A percentile compares a stretch with the other conserved stretches of the same genome.
Conservation (phyloP, 2,329 filamentous ascomycete genomes). For the Colletotrichum incanum region DNA sequence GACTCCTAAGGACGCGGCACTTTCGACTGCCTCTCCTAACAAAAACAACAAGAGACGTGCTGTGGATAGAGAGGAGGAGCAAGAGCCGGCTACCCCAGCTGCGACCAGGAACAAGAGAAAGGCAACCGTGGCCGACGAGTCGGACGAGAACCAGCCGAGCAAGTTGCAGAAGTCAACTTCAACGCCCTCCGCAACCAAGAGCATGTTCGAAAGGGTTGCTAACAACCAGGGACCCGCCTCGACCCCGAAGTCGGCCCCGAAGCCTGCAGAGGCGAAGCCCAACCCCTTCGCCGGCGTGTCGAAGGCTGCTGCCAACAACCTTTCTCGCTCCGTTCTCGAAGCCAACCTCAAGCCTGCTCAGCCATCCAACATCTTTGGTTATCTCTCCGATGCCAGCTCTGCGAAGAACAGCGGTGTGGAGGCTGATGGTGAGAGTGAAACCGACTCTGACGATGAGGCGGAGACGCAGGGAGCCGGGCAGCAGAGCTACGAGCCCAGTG, state of each 20-base stretch:
- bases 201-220: slow-evolving; percentile 71
- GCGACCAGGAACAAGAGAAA: slow-evolving; percentile 69
- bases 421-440: slow-evolving; percentile 63
- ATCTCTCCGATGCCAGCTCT: slow-evolving; percentile 71
- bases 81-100: slow-evolving; percentile 50
- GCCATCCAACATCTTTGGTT: slow-evolving; percentile 70
- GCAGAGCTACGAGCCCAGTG: slow-evolving; percentile 61
- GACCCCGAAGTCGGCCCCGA: slow-evolving; percentile 52
- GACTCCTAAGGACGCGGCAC: slow-evolving; percentile 55
- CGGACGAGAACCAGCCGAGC: slow-evolving; percentile 63
- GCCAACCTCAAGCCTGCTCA: slow-evolving; percentile 53
- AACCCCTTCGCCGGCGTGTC: slow-evolving; percentile 52
- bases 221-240: slow-evolving; percentile 60
- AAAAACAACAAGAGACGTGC: slow-evolving; percentile 67
- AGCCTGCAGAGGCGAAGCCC: slow-evolving; percentile 50
- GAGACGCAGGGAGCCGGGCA: slow-evolving; percentile 61
- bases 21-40: slow-evolving; percentile 52
- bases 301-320: slow-evolving; percentile 55
- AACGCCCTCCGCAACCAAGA: slow-evolving; percentile 68
- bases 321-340: slow-evolving; percentile 62
- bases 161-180: slow-evolving; percentile 64
- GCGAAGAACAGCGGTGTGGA: slow-evolving; percentile 68
- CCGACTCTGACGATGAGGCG: slow-evolving; percentile 59
- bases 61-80: slow-evolving; percentile 56
- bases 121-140: slow-evolving; percentile 61